These are phyloP conservation scores for Backusella macrospora DNA, from an alignment of 192 early-diverging fungal species.

Conservation along the genomic window DNA sequence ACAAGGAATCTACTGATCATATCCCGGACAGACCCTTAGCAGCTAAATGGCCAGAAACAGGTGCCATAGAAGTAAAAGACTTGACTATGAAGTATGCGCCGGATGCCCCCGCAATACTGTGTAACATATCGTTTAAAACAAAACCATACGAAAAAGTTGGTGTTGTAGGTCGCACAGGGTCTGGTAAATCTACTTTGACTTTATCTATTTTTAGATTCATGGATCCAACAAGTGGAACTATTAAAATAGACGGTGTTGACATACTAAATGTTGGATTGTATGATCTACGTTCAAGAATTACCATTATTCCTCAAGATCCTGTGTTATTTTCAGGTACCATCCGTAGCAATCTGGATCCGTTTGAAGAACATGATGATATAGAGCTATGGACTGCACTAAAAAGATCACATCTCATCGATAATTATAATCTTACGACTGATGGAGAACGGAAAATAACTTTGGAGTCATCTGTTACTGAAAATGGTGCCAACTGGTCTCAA, in stretches of 20 bases:
- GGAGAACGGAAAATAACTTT: conserved; percentile 36
- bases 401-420: too few species aligned
- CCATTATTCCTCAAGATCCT: conserved; percentile 90
- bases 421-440: too few species aligned
- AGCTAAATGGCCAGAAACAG: conserved; percentile 38
- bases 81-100: conserved; percentile 42
- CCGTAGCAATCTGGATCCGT: conserved; percentile 73
- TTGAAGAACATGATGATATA: conserved; percentile 50
- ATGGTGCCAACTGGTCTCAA: conserved; percentile 60
- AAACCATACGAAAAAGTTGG: conserved; percentile 47
- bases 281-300: conserved; percentile 68
- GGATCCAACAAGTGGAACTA: conserved; percentile 46
- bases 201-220: conserved; percentile 53
- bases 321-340: conserved; percentile 59
- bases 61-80: conserved; percentile 36
- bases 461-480: conserved; percentile 42
- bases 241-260: conserved; percentile 75
- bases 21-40: neutral
- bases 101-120: conserved; percentile 46
- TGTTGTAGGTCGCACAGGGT: conserved; percentile 56
- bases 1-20: conserved; percentile 66
- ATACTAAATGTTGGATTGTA: conserved; percentile 65
- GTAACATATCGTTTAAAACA: conserved; percentile 45
- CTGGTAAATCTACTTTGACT: conserved; percentile 52
- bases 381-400: conserved; percentile 58